Evolutionary conservation across 768 basidiomycete species (phyloP).

Genomic region (Lyophyllum semitale): DNA sequence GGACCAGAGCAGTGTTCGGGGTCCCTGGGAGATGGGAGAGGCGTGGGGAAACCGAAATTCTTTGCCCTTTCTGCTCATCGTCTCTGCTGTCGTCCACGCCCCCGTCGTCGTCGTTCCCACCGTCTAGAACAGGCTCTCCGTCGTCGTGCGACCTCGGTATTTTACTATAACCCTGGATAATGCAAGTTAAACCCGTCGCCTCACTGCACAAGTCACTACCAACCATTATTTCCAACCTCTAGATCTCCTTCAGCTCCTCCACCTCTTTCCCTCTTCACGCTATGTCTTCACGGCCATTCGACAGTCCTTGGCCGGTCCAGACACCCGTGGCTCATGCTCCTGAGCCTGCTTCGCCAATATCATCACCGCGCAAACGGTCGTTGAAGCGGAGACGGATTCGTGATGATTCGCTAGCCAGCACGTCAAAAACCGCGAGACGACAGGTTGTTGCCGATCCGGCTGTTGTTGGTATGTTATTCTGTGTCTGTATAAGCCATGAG

Average conservation of each 20-base stretch:
- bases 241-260: slow-evolving; percentile 22
- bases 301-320: slow-evolving; percentile 45
- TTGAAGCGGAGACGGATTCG: slow-evolving; percentile 31
- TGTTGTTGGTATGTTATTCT: slow-evolving; percentile 30
- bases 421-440: slow-evolving; percentile 29
- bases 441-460: slow-evolving; percentile 41
- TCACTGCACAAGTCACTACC: slow-evolving; percentile 22
- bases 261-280: slow-evolving; percentile 18
- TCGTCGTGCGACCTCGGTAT: neutral
- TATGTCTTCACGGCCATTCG: slow-evolving; percentile 38
- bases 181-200: slow-evolving; percentile 30
- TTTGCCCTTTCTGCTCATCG: slow-evolving; percentile 21
- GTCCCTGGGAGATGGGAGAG: slow-evolving; percentile 22
- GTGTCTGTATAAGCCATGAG: neutral
- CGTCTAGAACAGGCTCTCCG: slow-evolving; percentile 15
- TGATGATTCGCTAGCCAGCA: slow-evolving; percentile 19
- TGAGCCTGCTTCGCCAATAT: slow-evolving; percentile 5
- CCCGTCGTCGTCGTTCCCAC: slow-evolving; percentile 16
- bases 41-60: slow-evolving; percentile 19
- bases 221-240: slow-evolving; percentile 21
- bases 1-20: slow-evolving; percentile 16
- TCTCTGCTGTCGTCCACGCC: slow-evolving; percentile 22
- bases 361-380: slow-evolving; percentile 22
- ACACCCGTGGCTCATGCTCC: slow-evolving; percentile 30
- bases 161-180: slow-evolving; percentile 26